Conservation (phyloP, 305 asterid genomes). For the Solanum hybrid region DNA sequence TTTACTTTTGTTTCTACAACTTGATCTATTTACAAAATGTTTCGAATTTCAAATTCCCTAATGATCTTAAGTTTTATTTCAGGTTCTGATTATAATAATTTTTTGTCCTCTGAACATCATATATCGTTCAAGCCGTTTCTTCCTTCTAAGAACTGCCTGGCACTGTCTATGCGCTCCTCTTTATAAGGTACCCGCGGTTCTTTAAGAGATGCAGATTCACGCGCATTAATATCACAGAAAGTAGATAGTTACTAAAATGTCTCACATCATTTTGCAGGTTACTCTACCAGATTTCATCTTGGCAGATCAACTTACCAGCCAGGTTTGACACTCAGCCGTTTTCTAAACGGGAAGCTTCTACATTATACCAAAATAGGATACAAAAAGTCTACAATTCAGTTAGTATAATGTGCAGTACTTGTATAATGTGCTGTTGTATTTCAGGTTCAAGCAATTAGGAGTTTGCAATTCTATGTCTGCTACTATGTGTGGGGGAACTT, state of each 20-base stretch:
- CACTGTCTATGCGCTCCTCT: constrained; percentile 79
- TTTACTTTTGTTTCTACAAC: background rate
- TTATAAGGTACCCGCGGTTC: constrained; percentile 43
- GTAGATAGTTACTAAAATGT: background rate
- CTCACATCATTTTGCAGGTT: constrained; percentile 30
- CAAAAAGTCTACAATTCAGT: background rate
- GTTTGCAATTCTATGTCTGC: constrained; percentile 56
- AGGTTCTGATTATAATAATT: constrained; percentile 45
- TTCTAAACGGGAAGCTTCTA: background rate
- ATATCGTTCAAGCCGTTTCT: constrained; percentile 70
- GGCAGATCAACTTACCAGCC: constrained; percentile 78
- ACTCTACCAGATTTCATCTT: constrained; percentile 59
- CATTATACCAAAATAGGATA: background rate
- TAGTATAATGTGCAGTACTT: background rate
- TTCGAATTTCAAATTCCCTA: background rate
- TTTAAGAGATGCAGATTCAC: background rate
- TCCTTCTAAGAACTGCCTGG: constrained; percentile 50
- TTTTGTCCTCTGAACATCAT: constrained; percentile 68
- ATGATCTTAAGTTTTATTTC: constrained; percentile 6
- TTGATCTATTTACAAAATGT: background rate
- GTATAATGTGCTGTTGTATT: background rate
- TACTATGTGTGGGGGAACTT: constrained; percentile 79
- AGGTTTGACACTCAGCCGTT: constrained; percentile 26
- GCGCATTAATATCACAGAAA: background rate
- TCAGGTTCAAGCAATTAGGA: constrained; percentile 75